phyloP scores from a whole-genome alignment of 495 filamentous ascomycete genomes.

The Xylaria sp. region DNA sequence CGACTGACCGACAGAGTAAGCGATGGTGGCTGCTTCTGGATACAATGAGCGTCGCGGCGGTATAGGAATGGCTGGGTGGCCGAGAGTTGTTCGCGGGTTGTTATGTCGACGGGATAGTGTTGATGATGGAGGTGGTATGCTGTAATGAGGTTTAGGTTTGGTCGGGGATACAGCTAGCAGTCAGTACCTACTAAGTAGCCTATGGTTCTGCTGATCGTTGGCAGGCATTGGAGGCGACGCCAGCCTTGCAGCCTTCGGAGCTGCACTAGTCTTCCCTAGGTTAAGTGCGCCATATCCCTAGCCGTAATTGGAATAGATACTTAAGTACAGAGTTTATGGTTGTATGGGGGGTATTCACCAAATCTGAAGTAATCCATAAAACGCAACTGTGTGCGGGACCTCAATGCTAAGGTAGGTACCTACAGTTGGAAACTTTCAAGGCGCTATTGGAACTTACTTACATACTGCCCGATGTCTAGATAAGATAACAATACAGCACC shows the following conservation, averaged over 20 bases:
- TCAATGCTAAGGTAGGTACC: too few relatives aligned
- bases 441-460: too few relatives aligned
- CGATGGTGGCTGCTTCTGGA: not conserved
- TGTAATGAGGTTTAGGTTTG: not conserved
- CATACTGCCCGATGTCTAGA: not conserved
- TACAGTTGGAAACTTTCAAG: too few relatives aligned
- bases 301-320: not conserved
- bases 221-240: constrained; percentile 34
- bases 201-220: constrained; percentile 12
- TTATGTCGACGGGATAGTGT: not conserved
- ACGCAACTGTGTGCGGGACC: not conserved
- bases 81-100: not conserved
- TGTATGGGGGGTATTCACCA: not conserved
- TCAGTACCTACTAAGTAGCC: too few relatives aligned
- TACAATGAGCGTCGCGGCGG: not conserved
- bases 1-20: not conserved
- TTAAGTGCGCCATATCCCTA: not conserved
- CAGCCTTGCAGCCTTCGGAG: constrained; percentile 45
- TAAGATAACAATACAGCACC: not conserved
- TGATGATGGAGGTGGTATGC: constrained; percentile 3
- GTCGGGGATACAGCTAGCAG: not conserved
- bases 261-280: not conserved
- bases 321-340: not conserved
- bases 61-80: not conserved
- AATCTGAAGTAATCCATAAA: not conserved